Conservation (phyloP, 78 protist genomes). For the Guillardia theta region DNA sequence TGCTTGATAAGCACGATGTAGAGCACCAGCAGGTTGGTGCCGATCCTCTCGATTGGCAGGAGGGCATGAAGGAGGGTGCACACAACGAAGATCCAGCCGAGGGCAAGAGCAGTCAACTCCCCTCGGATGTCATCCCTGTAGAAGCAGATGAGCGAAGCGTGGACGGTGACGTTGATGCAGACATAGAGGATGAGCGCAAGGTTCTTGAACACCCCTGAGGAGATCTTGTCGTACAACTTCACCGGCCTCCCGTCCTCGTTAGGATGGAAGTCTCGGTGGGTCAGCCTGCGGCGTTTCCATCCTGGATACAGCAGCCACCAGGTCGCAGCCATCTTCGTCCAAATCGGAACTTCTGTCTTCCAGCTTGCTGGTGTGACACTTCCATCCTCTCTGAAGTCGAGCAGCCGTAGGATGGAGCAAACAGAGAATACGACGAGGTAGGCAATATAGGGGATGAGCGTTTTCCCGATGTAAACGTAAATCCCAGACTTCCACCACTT, state of each 20-base stretch:
- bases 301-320: too few species aligned
- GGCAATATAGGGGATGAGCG: too few species aligned
- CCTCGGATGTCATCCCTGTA: background rate
- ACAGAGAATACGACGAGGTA: too few species aligned
- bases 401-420: too few species aligned
- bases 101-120: background rate
- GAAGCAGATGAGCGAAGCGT: background rate
- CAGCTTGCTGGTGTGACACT: too few species aligned
- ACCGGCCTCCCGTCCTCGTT: background rate
- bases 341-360: too few species aligned
- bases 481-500: too few species aligned
- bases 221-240: background rate
- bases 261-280: background rate
- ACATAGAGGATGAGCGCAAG: background rate
- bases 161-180: background rate
- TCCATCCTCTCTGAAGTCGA: too few species aligned
- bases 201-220: background rate
- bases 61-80: background rate
- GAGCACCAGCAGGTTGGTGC: background rate
- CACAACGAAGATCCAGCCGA: background rate
- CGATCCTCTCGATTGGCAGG: background rate
- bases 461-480: too few species aligned
- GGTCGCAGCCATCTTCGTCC: too few species aligned
- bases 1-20: background rate
- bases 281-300: too few species aligned